phyloP scores from a whole-genome alignment of 257 asterid genomes.

The Lycium barbarum region DNA sequence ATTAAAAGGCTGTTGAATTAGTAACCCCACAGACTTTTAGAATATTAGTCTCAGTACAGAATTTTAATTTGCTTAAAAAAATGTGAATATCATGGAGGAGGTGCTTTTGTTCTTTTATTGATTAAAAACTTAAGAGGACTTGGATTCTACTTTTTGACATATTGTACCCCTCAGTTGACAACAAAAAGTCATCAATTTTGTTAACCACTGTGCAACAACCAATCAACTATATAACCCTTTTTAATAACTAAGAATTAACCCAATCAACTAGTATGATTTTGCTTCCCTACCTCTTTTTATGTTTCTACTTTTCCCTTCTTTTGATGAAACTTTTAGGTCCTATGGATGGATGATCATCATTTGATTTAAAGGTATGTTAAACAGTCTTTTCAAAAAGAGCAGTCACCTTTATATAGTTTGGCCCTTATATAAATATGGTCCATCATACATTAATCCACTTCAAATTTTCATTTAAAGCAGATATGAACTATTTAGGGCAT shows the following conservation, averaged over 20 bases:
- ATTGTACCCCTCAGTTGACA: slow-evolving; percentile 23
- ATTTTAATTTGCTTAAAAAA: neutral
- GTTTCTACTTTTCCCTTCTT: slow-evolving; percentile 17
- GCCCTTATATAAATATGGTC: neutral
- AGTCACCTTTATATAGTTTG: slow-evolving; percentile 11
- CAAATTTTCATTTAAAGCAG: neutral
- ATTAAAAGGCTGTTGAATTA: slow-evolving; percentile 26
- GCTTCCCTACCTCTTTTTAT: neutral
- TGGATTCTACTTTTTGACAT: slow-evolving; percentile 37
- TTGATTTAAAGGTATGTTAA: slow-evolving; percentile 25
- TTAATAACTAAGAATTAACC: slow-evolving; percentile 7
- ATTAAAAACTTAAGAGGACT: slow-evolving; percentile 23
- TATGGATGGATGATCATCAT: slow-evolving; percentile 26
- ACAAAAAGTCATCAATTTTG: slow-evolving; percentile 38
- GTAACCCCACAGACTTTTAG: slow-evolving; percentile 33
- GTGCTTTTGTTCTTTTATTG: slow-evolving; percentile 27
- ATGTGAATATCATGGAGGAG: slow-evolving; percentile 33
- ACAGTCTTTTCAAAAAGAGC: slow-evolving; percentile 19
- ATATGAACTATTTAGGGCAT: neutral
- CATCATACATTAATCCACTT: neutral
- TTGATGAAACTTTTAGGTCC: slow-evolving; percentile 19
- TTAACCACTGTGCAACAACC: slow-evolving; percentile 29
- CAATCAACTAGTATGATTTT: slow-evolving; percentile 24
- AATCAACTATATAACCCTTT: neutral
- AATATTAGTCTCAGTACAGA: neutral